Conservation (phyloP, 345 rosid genomes). For the Brassica cretica region DNA sequence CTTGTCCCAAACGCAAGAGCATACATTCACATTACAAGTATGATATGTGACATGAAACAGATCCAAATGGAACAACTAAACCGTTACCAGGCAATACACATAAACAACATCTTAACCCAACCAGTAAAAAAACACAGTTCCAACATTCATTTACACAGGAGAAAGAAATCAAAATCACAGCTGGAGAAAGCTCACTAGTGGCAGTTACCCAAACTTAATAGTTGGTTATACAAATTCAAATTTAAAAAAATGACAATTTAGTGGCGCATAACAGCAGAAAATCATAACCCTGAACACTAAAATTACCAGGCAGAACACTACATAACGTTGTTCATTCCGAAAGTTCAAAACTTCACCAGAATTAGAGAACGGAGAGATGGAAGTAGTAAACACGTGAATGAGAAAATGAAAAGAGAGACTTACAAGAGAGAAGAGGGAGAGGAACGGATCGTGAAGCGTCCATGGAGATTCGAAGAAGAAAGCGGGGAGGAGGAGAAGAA, state of each 20-base stretch:
- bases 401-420: slow-evolving; percentile 11
- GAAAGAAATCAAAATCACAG: background rate
- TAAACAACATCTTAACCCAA: background rate
- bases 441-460: background rate
- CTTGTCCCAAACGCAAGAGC: slow-evolving; percentile 24
- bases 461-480: slow-evolving; percentile 16
- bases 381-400: background rate
- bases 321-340: slow-evolving; percentile 5
- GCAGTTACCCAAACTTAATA: slow-evolving; percentile 7
- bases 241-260: background rate
- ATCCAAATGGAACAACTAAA: background rate
- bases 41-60: slow-evolving; percentile 8
- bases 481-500: slow-evolving; percentile 25
- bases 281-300: slow-evolving; percentile 1
- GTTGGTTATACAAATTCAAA: background rate
- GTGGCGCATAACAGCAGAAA: background rate
- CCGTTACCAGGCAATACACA: background rate
- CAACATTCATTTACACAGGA: background rate
- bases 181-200: slow-evolving; percentile 10
- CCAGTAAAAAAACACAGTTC: background rate
- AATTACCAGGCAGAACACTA: background rate
- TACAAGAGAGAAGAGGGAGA: slow-evolving; percentile 15
- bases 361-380: background rate
- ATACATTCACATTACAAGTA: slow-evolving; percentile 12
- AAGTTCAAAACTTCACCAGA: background rate